These are phyloP conservation scores for Fusarium siculi DNA, from an alignment of 2,329 filamentous ascomycete species.

Conservation along the genomic window DNA sequence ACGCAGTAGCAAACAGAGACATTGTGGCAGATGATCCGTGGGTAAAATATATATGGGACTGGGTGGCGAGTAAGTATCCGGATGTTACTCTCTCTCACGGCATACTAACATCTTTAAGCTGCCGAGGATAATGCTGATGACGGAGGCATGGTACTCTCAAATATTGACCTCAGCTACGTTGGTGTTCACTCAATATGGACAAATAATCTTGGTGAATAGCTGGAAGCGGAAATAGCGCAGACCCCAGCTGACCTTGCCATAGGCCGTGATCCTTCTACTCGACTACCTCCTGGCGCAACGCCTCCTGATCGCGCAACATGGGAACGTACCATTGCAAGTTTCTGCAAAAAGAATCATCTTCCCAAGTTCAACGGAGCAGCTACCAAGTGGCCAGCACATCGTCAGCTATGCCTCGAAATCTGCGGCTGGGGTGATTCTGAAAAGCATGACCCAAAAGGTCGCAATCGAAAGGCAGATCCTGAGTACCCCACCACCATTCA, in stretches of 20 bases:
- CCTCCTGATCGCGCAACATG: constrained; percentile 64
- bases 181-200: constrained; percentile 79
- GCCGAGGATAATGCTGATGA: constrained; percentile 72
- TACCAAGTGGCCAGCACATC: constrained; percentile 74
- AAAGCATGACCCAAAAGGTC: constrained; percentile 57
- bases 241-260: constrained; percentile 9
- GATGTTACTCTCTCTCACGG: neutral
- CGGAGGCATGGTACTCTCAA: constrained; percentile 75
- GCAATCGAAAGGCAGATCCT: constrained; percentile 55
- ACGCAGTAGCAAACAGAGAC: constrained; percentile 71
- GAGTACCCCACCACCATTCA: constrained; percentile 66
- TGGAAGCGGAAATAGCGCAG: neutral
- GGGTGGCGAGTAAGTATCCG: constrained; percentile 69
- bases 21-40: constrained; percentile 78
- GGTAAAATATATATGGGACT: constrained; percentile 83
- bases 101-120: constrained; percentile 51
- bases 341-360: constrained; percentile 72
- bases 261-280: constrained; percentile 61
- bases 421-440: constrained; percentile 75
- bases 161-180: constrained; percentile 79
- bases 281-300: constrained; percentile 58
- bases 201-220: constrained; percentile 69
- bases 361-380: constrained; percentile 70
- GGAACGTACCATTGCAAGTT: constrained; percentile 70
- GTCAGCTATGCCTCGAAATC: constrained; percentile 79